Evolutionary conservation across 2,329 filamentous ascomycete species (phyloP).

Genomic region (Lachnellula suecica): DNA sequence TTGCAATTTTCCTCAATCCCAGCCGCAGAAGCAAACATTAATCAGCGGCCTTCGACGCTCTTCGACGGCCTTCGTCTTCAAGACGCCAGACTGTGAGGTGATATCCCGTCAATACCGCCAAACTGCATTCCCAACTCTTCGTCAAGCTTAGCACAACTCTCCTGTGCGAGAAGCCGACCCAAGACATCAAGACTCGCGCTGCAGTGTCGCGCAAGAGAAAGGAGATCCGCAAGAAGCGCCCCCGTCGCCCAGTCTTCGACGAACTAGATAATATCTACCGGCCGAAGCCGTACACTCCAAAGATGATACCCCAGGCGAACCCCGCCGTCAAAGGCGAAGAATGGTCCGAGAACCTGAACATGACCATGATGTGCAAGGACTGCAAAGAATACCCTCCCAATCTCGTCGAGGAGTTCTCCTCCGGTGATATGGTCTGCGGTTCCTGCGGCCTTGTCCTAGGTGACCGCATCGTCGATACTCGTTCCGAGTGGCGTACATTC

Average conservation of each 20-base stretch:
- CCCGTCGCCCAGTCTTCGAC: slow-evolving; percentile 40
- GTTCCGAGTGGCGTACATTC: slow-evolving; percentile 98
- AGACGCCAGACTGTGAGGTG: slow-evolving; percentile 1
- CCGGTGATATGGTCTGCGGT: slow-evolving; percentile 88
- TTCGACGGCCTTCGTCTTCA: slow-evolving; percentile 14
- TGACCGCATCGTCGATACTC: slow-evolving; percentile 89
- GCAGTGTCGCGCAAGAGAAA: slow-evolving; percentile 33
- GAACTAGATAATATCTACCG: slow-evolving; percentile 44
- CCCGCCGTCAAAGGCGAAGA: slow-evolving; percentile 22
- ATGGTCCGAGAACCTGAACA: slow-evolving; percentile 73
- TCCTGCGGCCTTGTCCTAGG: slow-evolving; percentile 90
- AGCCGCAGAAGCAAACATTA: not conserved
- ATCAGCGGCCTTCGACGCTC: slow-evolving; percentile 15
- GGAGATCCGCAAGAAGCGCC: slow-evolving; percentile 36
- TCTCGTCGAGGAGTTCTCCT: slow-evolving; percentile 87
- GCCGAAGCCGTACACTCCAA: slow-evolving; percentile 40
- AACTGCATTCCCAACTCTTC: slow-evolving; percentile 72
- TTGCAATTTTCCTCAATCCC: not conserved
- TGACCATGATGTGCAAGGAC: slow-evolving; percentile 82
- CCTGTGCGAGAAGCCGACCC: slow-evolving; percentile 38
- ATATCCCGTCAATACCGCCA: slow-evolving; percentile 46
- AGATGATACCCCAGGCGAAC: slow-evolving; percentile 44
- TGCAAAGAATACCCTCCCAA: slow-evolving; percentile 92
- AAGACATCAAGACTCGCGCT: slow-evolving; percentile 28
- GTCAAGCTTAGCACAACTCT: slow-evolving; percentile 52